Evolutionary conservation across 2,329 filamentous ascomycete species (phyloP).

Genomic region (Chaetomium sp.): DNA sequence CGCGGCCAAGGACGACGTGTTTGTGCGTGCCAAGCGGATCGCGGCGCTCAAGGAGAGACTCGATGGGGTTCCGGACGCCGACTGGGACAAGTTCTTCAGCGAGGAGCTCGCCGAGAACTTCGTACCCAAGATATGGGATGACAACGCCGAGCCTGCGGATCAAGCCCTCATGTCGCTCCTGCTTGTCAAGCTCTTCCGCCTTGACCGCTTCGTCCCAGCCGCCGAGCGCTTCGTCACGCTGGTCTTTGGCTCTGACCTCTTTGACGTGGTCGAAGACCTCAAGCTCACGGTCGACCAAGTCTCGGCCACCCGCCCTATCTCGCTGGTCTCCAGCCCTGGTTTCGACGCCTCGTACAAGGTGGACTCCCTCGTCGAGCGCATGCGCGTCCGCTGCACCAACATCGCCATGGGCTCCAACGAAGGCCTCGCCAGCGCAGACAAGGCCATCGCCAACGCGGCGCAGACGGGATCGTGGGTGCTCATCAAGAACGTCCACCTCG

Average conservation of each 20-base stretch:
- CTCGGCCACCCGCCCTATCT: slow-evolving; percentile 79
- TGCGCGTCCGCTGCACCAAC: slow-evolving; percentile 82
- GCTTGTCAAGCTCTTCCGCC: slow-evolving; percentile 89
- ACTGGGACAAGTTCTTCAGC: slow-evolving; percentile 80
- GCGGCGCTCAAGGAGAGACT: slow-evolving; percentile 73
- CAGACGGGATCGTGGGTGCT: slow-evolving; percentile 94
- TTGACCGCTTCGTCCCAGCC: slow-evolving; percentile 91
- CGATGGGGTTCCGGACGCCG: slow-evolving; percentile 59
- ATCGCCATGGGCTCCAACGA: slow-evolving; percentile 99
- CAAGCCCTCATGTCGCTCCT: slow-evolving; percentile 81
- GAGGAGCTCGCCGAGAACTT: slow-evolving; percentile 86
- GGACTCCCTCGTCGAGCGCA: slow-evolving; percentile 86
- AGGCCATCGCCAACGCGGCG: slow-evolving; percentile 89
- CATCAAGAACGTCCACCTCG: slow-evolving; percentile 97
- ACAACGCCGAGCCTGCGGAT: slow-evolving; percentile 66
- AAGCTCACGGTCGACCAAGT: slow-evolving; percentile 83
- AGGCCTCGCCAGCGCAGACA: slow-evolving; percentile 87
- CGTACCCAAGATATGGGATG: slow-evolving; percentile 76
- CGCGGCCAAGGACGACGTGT: slow-evolving; percentile 66
- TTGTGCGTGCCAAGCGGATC: slow-evolving; percentile 69
- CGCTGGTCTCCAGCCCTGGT: slow-evolving; percentile 89
- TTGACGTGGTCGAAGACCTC: slow-evolving; percentile 84
- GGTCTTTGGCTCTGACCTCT: slow-evolving; percentile 81
- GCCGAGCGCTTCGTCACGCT: slow-evolving; percentile 86
- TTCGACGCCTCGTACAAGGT: slow-evolving; percentile 99